phyloP scores from a whole-genome alignment of 179 eudicot genomes.

The Spergularia azorica region DNA sequence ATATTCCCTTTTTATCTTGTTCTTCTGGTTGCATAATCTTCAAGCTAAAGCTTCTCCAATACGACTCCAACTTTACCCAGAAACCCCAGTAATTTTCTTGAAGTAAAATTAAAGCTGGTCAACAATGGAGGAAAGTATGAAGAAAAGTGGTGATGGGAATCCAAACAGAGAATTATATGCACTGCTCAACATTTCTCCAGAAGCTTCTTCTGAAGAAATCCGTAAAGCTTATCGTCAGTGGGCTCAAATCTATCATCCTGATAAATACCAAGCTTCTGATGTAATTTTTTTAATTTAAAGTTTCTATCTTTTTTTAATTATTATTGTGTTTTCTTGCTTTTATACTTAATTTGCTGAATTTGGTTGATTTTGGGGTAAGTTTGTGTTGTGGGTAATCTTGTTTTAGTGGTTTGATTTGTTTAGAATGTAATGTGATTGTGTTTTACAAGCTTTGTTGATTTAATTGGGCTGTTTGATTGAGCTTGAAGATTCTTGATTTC shows the following conservation, averaged over 20 bases:
- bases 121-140: conserved; percentile 43
- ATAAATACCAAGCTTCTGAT: conserved; percentile 73
- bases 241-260: conserved; percentile 98
- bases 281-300: conserved; percentile 22
- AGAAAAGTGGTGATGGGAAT: conserved; percentile 22
- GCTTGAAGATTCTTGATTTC: neutral
- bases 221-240: conserved; percentile 94
- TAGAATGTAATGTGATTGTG: neutral
- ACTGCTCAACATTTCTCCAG: conserved; percentile 78
- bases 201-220: conserved; percentile 91
- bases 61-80: too few relatives aligned
- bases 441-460: neutral
- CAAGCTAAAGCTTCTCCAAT: neutral
- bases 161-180: conserved; percentile 76
- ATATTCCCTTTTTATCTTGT: neutral
- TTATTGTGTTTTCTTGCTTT: neutral
- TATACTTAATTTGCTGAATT: neutral
- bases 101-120: neutral
- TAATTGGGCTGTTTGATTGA: neutral
- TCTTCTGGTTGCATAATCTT: neutral
- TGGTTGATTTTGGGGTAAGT: conserved; percentile 4
- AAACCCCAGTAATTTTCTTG: neutral
- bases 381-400: conserved; percentile 2
- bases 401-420: neutral
- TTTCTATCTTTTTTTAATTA: neutral